Base-by-base conservation (phyloP, 2,329 filamentous ascomycete genomes). In the Phaeosphaeriaceae sp. region DNA sequence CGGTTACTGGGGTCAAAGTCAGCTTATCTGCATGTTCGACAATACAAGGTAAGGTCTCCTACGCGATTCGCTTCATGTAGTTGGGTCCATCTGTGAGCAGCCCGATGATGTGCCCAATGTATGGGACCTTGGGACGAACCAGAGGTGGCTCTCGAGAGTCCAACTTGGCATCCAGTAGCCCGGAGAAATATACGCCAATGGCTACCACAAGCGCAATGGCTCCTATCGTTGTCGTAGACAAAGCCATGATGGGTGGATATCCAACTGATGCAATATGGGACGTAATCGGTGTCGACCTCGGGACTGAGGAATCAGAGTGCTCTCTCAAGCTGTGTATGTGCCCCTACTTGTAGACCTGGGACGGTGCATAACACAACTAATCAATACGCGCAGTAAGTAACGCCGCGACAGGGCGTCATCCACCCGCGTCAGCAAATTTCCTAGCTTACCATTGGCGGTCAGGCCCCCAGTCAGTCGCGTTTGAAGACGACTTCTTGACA, bases 61-160 rank as follows among this genome's bases (percentile, higher is more conserved):
- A 15, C 31, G 31, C 31, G 11, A 36, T 36, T 36, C 31, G 46
- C 22, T 68, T 75, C 19, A 67, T 60, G 51, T 76, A 70, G 54
- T 82, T 83, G 21, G 67, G 57, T 0, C 74, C 74, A n/a, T 67
- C 51, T 20, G 53, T 57, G n/a, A 82, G 60, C 62, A 83, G 72
- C 9, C 79, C 78, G 25, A 84, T 66, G 20, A 83, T 71, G 60
- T 84, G 82, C 1, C 82, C 82, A 42, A 84, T 61, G 27, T 80
- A 69, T 0, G 82, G 82, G 33, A 84, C 72, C 17, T 46, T 71
- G 0, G 79, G 71, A 22, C 75, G 75, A 22, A 83, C 25, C 0
- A 78, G 56, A 3, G 81, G 80, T 9, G 83, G 82, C 56, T 84
- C 82, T 48, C 73, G 68, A 9, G 76, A 66, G 45, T 75, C 66